phyloP scores from a whole-genome alignment of 768 basidiomycete species.

The Lactarius trivialis region DNA sequence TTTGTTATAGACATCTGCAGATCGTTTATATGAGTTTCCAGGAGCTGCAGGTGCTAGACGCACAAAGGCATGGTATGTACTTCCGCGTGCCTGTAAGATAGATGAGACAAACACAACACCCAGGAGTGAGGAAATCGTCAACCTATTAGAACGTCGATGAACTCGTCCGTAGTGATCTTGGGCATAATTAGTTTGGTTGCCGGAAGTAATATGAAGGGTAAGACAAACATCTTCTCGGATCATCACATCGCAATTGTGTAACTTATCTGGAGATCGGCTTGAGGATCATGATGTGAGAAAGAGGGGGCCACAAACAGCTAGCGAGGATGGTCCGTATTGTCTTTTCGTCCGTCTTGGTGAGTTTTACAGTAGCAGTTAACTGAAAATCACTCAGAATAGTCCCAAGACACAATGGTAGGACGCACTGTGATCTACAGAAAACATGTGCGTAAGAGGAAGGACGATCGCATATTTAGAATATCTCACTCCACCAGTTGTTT shows the following conservation, averaged over 20 bases:
- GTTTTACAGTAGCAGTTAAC: slow-evolving; percentile 87
- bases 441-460: slow-evolving; percentile 9
- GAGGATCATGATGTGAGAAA: not conserved
- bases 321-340: slow-evolving; percentile 91
- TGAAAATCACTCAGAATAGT: slow-evolving; percentile 27
- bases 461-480: slow-evolving; percentile 3
- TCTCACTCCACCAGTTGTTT: slow-evolving; percentile 85
- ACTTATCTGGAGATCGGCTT: slow-evolving; percentile 50
- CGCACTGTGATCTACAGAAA: slow-evolving; percentile 61
- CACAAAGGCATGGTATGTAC: slow-evolving; percentile 90
- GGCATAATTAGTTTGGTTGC: slow-evolving; percentile 11
- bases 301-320: slow-evolving; percentile 48
- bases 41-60: slow-evolving; percentile 26
- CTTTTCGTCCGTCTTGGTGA: slow-evolving; percentile 92
- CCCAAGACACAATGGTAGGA: not conserved
- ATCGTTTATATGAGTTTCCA: slow-evolving; percentile 3
- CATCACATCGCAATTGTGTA: slow-evolving; percentile 96
- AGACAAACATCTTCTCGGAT: slow-evolving; percentile 84
- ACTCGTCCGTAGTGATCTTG: slow-evolving; percentile 92
- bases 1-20: slow-evolving; percentile 90
- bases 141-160: slow-evolving; percentile 98
- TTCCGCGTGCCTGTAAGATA: slow-evolving; percentile 69
- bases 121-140: slow-evolving; percentile 10
- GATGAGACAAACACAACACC: slow-evolving; percentile 1
- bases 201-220: slow-evolving; percentile 24